These are phyloP conservation scores for Suillus lakei DNA, from an alignment of 768 basidiomycete species.

Conservation along the genomic window DNA sequence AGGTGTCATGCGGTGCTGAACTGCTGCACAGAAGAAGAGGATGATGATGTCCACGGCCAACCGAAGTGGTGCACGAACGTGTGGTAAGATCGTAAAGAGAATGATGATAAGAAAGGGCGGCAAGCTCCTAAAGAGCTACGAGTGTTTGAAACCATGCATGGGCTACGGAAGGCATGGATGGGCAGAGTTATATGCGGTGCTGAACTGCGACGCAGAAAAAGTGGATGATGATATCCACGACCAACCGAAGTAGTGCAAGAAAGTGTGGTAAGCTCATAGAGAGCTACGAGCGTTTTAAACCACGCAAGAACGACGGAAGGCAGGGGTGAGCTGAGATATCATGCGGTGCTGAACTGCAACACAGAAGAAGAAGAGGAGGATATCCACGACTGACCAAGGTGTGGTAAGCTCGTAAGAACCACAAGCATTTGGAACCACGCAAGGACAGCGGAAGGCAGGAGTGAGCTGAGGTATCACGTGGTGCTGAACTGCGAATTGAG, in stretches of 20 bases:
- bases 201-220: not conserved
- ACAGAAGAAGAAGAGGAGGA: not conserved
- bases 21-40: not conserved
- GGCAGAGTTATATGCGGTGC: not conserved
- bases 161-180: not conserved
- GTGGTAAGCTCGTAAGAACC: not conserved
- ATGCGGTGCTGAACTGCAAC: not conserved
- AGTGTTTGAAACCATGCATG: not conserved
- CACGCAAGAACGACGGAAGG: not conserved
- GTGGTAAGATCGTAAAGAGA: not conserved
- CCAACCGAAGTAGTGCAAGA: not conserved
- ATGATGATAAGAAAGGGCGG: too few relatives aligned
- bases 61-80: not conserved
- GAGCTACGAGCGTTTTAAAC: not conserved
- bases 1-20: not conserved
- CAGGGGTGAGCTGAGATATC: not conserved
- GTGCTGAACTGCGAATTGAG: not conserved
- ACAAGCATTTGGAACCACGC: not conserved
- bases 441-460: not conserved
- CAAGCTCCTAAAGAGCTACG: not conserved
- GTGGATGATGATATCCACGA: not conserved
- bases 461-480: not conserved
- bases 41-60: not conserved
- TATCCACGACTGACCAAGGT: not conserved
- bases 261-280: not conserved